Conservation (phyloP, 1,284 basidiomycete genomes). For the Phenoliferia sp. region DNA sequence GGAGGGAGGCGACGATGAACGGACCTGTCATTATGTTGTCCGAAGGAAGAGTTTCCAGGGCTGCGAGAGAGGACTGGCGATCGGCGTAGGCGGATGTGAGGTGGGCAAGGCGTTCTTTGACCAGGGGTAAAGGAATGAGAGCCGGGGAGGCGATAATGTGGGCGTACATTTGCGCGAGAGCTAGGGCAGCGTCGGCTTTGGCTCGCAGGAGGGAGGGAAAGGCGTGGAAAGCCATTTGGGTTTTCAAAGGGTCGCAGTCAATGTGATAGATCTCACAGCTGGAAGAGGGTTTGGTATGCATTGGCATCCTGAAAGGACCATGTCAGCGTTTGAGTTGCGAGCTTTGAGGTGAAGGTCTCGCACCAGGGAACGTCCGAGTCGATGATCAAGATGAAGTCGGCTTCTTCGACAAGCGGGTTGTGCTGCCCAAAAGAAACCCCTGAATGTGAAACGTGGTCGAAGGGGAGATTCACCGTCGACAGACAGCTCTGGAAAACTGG, state of each 20-base stretch:
- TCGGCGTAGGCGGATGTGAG: background rate
- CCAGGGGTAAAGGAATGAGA: background rate
- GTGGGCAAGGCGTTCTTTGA: background rate
- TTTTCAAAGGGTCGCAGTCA: constrained; percentile 60
- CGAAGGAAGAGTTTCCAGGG: background rate
- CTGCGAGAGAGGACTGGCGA: background rate
- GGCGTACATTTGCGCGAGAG: constrained; percentile 50
- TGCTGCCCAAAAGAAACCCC: constrained; percentile 51
- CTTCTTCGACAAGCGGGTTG: constrained; percentile 50
- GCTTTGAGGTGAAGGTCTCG: background rate
- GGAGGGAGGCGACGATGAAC: constrained; percentile 52
- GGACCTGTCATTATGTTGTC: constrained; percentile 44
- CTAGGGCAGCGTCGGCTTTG: constrained; percentile 54
- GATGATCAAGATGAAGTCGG: constrained; percentile 59
- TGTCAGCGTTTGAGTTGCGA: background rate
- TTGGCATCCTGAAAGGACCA: constrained; percentile 46
- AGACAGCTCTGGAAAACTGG: constrained; percentile 56
- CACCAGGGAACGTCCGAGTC: constrained; percentile 62
- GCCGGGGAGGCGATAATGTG: constrained; percentile 14
- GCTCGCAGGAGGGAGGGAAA: constrained; percentile 44
- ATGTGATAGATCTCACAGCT: constrained; percentile 55
- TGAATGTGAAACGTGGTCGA: constrained; percentile 54
- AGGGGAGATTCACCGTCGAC: constrained; percentile 53
- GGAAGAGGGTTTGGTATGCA: constrained; percentile 47
- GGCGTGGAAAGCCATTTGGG: constrained; percentile 23